Conservation (phyloP, 768 basidiomycete species). For the Lentinula edodes region DNA sequence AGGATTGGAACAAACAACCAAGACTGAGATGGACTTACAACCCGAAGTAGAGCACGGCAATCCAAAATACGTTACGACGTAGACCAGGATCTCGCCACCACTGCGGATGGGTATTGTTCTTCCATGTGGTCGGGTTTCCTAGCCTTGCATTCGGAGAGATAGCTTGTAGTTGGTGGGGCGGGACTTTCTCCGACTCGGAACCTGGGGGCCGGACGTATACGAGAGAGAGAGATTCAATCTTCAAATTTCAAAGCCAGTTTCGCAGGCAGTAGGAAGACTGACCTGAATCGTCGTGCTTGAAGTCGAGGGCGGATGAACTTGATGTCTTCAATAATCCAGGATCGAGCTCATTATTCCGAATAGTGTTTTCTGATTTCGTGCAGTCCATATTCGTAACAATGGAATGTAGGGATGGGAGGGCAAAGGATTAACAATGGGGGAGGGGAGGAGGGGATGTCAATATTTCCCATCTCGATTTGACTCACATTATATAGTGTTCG, state of each 20-base stretch:
- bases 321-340: neutral
- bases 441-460: neutral
- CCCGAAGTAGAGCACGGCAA: conserved; percentile 1
- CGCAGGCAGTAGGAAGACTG: neutral
- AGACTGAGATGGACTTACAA: neutral
- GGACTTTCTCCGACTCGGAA: neutral
- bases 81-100: conserved; percentile 4
- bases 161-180: neutral
- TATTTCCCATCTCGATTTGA: neutral
- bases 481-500: neutral
- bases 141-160: neutral
- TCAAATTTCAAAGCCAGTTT: neutral
- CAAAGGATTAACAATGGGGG: neutral
- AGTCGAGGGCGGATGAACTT: neutral
- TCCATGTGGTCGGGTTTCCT: neutral
- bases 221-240: neutral
- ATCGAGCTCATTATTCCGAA: neutral
- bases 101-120: conserved; percentile 1
- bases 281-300: neutral
- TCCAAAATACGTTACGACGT: conserved; percentile 1
- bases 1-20: neutral
- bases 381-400: neutral
- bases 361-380: neutral
- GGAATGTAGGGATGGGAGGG: neutral
- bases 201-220: neutral